phyloP scores from a whole-genome alignment of 2,329 filamentous ascomycete species.

The Trichoderma simmonsii region DNA sequence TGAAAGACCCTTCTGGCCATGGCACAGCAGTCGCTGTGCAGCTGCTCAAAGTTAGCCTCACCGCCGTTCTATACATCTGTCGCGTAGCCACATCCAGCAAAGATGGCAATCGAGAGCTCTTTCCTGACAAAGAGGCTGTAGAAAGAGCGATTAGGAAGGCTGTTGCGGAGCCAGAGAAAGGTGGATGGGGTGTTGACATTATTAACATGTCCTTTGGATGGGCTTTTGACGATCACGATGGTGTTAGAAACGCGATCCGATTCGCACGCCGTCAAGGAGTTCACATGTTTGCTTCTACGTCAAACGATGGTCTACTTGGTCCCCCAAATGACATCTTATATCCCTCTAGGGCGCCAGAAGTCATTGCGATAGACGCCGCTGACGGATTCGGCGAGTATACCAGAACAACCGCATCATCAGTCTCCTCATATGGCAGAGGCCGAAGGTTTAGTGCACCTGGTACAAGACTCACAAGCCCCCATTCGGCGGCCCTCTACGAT shows the following conservation, averaged over 20 bases:
- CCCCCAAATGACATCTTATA: neutral
- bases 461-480: neutral
- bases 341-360: neutral
- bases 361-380: neutral
- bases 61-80: neutral
- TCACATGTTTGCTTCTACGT: neutral
- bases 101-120: neutral
- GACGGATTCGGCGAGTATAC: neutral
- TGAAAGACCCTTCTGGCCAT: neutral
- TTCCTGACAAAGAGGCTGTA: neutral
- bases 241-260: neutral
- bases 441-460: neutral
- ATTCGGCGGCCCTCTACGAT: neutral
- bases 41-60: neutral
- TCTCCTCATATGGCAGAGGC: neutral
- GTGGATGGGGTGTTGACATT: neutral
- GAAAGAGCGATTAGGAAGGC: neutral
- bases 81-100: neutral
- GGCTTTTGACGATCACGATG: neutral
- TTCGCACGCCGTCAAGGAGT: neutral
- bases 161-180: neutral
- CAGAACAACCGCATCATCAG: neutral
- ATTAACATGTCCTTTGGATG: neutral
- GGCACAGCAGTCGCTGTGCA: neutral
- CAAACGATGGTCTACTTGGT: neutral